phyloP scores from a whole-genome alignment of 345 rosid genomes.

The Linum trigynum region DNA sequence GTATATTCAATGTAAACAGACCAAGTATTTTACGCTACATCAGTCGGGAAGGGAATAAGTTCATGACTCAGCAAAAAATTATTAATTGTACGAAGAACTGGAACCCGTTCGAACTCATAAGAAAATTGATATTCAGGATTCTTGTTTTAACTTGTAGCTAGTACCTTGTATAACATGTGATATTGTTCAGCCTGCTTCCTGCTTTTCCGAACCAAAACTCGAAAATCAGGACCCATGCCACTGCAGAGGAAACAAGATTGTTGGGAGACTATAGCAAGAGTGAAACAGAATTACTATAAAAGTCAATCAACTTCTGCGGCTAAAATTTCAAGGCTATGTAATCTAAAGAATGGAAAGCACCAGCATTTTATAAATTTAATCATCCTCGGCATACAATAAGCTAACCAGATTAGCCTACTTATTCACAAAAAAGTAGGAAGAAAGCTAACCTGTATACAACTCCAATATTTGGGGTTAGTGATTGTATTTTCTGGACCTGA shows the following conservation, averaged over 20 bases:
- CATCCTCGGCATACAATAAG: neutral
- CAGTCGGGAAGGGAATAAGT: neutral
- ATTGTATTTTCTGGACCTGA: conserved; percentile 90
- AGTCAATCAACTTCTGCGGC: neutral
- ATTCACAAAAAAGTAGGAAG: neutral
- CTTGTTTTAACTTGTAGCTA: neutral
- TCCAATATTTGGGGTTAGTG: conserved; percentile 83
- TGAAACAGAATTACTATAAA: neutral
- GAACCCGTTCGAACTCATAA: too few relatives aligned
- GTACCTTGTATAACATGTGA: conserved; percentile 67
- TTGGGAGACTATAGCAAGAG: neutral
- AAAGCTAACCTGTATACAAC: conserved; percentile 80
- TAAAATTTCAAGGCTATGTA: neutral
- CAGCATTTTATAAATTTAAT: too few relatives aligned
- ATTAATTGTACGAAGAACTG: too few relatives aligned
- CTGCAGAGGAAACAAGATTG: conserved; percentile 26
- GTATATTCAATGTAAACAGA: neutral
- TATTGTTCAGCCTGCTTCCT: conserved; percentile 93
- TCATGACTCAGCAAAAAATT: neutral
- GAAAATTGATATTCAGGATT: neutral
- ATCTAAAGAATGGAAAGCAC: neutral
- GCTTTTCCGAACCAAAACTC: conserved; percentile 89
- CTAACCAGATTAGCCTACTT: neutral
- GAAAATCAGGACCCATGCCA: conserved; percentile 97
- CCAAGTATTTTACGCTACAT: neutral